Base-by-base conservation (phyloP, 805 yeast species). In the Tetrapisispora nanseiensis region DNA sequence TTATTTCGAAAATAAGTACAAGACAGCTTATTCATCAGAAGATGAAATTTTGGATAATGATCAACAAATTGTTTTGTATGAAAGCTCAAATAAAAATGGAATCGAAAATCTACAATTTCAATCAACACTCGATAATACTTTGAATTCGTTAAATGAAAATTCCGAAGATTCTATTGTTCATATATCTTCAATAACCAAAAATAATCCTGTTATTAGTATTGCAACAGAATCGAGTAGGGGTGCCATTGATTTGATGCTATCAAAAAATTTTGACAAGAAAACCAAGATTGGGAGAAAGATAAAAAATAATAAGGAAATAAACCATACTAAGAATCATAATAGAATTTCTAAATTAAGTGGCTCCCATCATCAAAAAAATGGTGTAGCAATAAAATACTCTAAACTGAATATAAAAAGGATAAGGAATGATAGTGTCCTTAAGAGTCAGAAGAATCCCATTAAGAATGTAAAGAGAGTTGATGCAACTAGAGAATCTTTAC, bases 1-100 rank as follows among this genome's bases (percentile, higher is more conserved):
- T 3, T 56, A 56, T 31, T 50, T 43, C 19, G 47, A 51, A 12
- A 33, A 43, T 2, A 43, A 42, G 22, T 54, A 58, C 30, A 37
- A 42, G 4, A 46, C 50, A 21, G 41, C 44, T 10, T 52, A 52
- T 22, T 39, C 47, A 4, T 47, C 42, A 19, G 49, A 45, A 9
- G 43, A 34, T 12, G 41, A 20, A 16, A 15, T 18, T n/a, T 37
- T 31, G 11, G 40, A 30, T 21, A 34, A 6, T 19, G 41, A 38
- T 9, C 23, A 8, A 9, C 24, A 13, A 12, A 32, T 16, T 6
- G 6, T 39, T 4, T 19, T 27, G n/a, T 39, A 21, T 18, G 37
- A 39, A 19, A 11, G 13, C 5, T 18, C 20, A 26, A 16, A 32
- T 5, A 20, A 39, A 5, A 24, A 34, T 10, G 29, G 33, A 5